These are phyloP conservation scores for Angomonas deanei DNA, from an alignment of 208 protist genomes.

Conservation along the genomic window DNA sequence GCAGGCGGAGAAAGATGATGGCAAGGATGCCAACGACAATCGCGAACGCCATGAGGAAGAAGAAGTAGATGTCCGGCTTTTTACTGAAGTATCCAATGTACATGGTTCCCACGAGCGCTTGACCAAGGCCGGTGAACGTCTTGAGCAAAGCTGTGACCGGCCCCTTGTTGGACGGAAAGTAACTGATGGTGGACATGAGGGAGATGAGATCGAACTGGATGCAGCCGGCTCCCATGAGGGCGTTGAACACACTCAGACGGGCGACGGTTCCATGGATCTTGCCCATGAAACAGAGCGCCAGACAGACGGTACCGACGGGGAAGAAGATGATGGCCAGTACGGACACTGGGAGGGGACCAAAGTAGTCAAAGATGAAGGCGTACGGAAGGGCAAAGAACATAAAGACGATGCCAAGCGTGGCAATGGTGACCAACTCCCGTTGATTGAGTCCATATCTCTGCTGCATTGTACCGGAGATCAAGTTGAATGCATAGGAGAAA, in stretches of 20 bases:
- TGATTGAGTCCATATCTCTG: conserved; percentile 27
- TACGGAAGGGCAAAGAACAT: conserved; percentile 19
- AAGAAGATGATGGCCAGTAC: conserved; percentile 16
- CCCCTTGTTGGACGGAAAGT: conserved; percentile 33
- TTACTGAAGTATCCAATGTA: conserved; percentile 30
- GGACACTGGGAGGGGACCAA: conserved; percentile 27
- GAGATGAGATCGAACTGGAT: conserved; percentile 24
- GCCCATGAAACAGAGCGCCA: conserved; percentile 27
- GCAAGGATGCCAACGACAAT: conserved; percentile 15
- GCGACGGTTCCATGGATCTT: conserved; percentile 17
- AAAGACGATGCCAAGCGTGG: conserved; percentile 14
- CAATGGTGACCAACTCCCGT: conserved; percentile 32
- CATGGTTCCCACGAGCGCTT: conserved; percentile 36
- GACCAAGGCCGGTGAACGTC: conserved; percentile 42
- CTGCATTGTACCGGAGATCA: conserved; percentile 25
- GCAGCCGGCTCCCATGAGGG: conserved; percentile 17
- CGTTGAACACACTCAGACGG: conserved; percentile 16
- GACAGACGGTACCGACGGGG: conserved; percentile 16
- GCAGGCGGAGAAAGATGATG: conserved; percentile 22
- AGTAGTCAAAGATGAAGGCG: conserved; percentile 32
- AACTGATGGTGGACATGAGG: conserved; percentile 26
- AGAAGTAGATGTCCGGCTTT: conserved; percentile 21
- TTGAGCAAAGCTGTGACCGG: conserved; percentile 38
- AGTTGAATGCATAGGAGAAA: conserved; percentile 28
- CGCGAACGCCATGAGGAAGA: conserved; percentile 20